phyloP scores from a whole-genome alignment of 2,329 filamentous ascomycete species.

The Alternaria arborescens region DNA sequence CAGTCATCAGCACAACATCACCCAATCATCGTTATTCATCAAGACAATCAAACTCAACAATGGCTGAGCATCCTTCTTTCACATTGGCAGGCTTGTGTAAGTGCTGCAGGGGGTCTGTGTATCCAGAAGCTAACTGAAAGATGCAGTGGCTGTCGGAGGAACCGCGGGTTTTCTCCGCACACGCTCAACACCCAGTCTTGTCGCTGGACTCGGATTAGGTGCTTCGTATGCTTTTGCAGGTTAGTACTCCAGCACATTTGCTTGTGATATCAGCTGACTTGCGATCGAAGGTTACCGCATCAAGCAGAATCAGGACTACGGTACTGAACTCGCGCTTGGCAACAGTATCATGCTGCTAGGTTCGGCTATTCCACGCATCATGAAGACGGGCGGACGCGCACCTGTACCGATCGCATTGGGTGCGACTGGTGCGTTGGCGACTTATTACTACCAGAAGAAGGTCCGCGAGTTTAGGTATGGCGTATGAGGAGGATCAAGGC shows the following conservation, averaged over 20 bases:
- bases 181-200: constrained; percentile 38
- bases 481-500: constrained; percentile 19
- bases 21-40: constrained; percentile 3
- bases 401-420: constrained; percentile 39
- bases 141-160: constrained; percentile 36
- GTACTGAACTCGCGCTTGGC: constrained; percentile 38
- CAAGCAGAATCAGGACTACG: constrained; percentile 42
- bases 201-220: constrained; percentile 38
- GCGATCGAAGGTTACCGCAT: constrained; percentile 32
- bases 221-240: constrained; percentile 38
- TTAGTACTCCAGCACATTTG: constrained; percentile 1
- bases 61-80: constrained; percentile 44
- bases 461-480: constrained; percentile 42
- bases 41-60: background rate
- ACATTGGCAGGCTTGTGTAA: constrained; percentile 40
- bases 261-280: background rate
- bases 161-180: constrained; percentile 41
- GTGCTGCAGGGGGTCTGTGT: background rate
- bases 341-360: constrained; percentile 37
- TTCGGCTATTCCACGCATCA: constrained; percentile 36
- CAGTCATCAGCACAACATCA: background rate
- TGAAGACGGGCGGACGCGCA: constrained; percentile 39
- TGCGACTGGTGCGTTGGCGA: constrained; percentile 34
- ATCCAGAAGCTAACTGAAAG: constrained; percentile 7
- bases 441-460: constrained; percentile 43